These are phyloP conservation scores for Kuraishia floccosa DNA, from an alignment of 805 yeast genomes.

Conservation along the genomic window DNA sequence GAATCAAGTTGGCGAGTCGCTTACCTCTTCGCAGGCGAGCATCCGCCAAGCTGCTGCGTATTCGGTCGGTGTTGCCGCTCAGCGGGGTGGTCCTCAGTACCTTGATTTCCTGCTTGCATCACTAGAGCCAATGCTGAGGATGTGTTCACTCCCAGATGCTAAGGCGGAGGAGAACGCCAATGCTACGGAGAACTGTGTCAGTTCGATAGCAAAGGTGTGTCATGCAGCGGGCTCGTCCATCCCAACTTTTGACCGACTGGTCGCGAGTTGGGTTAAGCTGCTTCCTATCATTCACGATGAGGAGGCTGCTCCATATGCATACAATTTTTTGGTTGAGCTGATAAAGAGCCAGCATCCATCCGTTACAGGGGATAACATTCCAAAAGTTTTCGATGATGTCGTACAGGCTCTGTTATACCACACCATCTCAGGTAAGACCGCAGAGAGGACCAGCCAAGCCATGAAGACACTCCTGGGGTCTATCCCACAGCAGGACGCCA, in stretches of 20 bases:
- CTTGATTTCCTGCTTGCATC: constrained; percentile 54
- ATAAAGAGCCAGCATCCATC: constrained; percentile 57
- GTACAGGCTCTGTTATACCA: constrained; percentile 64
- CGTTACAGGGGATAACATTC: constrained; percentile 36
- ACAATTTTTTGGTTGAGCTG: constrained; percentile 61
- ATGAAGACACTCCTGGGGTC: constrained; percentile 53
- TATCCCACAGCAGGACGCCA: constrained; percentile 60
- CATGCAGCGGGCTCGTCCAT: constrained; percentile 47
- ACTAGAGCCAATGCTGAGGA: constrained; percentile 64
- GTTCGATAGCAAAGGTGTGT: constrained; percentile 77
- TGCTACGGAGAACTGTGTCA: constrained; percentile 80
- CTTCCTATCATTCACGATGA: constrained; percentile 79
- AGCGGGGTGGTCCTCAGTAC: constrained; percentile 58
- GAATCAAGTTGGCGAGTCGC: constrained; percentile 50
- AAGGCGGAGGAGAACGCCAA: constrained; percentile 73
- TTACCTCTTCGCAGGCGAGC: constrained; percentile 55
- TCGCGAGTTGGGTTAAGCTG: constrained; percentile 68
- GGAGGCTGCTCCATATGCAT: constrained; percentile 81
- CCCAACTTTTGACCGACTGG: constrained; percentile 50
- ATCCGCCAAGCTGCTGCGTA: constrained; percentile 84
- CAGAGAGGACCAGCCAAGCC: constrained; percentile 48
- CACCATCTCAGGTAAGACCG: constrained; percentile 61
- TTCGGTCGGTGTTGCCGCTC: constrained; percentile 80
- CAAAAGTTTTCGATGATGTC: constrained; percentile 55
- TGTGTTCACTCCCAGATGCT: constrained; percentile 69